These are phyloP conservation scores for Aspergillus felis DNA, from an alignment of 2,329 filamentous ascomycete genomes.

Conservation along the genomic window DNA sequence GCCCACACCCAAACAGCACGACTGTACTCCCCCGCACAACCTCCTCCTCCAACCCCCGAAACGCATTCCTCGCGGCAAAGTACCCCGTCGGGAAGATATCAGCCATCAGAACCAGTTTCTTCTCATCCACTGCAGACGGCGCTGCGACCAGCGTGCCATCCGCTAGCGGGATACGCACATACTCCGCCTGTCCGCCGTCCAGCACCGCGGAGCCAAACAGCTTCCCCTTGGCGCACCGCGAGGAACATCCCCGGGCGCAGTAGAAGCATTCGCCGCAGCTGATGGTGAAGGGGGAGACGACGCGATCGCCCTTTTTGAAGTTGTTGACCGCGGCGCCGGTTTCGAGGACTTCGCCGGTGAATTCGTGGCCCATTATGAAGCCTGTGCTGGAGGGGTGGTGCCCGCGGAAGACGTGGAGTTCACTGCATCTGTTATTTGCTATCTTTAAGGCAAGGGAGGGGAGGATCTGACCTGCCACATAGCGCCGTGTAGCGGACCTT, in stretches of 20 bases:
- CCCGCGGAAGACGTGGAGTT: constrained; percentile 81
- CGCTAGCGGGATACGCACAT: constrained; percentile 72
- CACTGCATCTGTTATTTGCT: constrained; percentile 38
- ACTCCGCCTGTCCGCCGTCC: constrained; percentile 78
- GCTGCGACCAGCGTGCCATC: constrained; percentile 73
- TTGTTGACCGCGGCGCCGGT: constrained; percentile 54
- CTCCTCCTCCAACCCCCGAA: constrained; percentile 1
- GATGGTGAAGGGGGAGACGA: constrained; percentile 78
- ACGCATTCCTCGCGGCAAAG: constrained; percentile 16
- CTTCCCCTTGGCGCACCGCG: constrained; percentile 64
- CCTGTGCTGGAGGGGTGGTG: constrained; percentile 65
- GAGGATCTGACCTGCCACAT: constrained; percentile 69
- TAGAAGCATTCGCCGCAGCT: constrained; percentile 79
- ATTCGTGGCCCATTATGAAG: constrained; percentile 73
- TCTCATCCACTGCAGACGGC: constrained; percentile 64
- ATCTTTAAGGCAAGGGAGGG: not conserved
- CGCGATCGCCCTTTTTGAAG: constrained; percentile 67
- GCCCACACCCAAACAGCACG: constrained; percentile 15
- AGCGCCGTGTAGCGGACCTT: constrained; percentile 77
- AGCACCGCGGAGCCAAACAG: constrained; percentile 67
- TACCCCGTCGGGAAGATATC: constrained; percentile 63
- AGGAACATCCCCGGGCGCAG: constrained; percentile 68
- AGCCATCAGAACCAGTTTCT: constrained; percentile 77
- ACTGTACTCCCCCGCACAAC: constrained; percentile 12
- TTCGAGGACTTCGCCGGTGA: constrained; percentile 69